These are phyloP conservation scores for Ceratobasidium sp. DNA, from an alignment of 1,284 basidiomycete species.

Conservation along the genomic window DNA sequence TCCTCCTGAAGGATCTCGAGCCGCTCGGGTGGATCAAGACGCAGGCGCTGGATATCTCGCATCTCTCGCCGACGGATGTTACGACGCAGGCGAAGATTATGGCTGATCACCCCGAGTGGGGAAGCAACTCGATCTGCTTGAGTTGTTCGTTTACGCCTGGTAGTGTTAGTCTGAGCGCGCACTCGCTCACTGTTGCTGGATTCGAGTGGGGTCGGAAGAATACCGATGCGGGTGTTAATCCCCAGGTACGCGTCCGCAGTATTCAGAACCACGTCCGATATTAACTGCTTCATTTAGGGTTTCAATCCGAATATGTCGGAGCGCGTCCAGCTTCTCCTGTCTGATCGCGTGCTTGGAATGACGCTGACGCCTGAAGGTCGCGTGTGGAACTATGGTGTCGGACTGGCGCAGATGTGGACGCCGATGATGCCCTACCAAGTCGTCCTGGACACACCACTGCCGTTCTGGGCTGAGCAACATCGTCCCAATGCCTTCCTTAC, in stretches of 20 bases:
- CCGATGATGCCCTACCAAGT: constrained; percentile 87
- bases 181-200: constrained; percentile 88
- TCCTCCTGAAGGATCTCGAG: constrained; percentile 93
- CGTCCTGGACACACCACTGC: constrained; percentile 88
- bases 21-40: constrained; percentile 99
- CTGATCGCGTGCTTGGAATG: constrained; percentile 93
- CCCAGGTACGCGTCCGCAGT: constrained; percentile 65
- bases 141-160: constrained; percentile 98
- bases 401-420: constrained; percentile 92
- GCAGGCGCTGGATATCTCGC: constrained; percentile 91
- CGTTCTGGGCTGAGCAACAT: constrained; percentile 97
- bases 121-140: constrained; percentile 93
- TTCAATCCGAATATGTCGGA: constrained; percentile 99
- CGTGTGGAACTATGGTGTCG: constrained; percentile 94
- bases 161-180: constrained; percentile 94
- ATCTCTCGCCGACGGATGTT: constrained; percentile 94
- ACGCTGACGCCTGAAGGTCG: constrained; percentile 91
- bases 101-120: constrained; percentile 95
- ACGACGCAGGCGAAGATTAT: constrained; percentile 96
- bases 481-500: constrained; percentile 91
- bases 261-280: constrained; percentile 48
- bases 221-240: constrained; percentile 84
- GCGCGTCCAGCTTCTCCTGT: constrained; percentile 92
- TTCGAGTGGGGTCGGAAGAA: constrained; percentile 99
- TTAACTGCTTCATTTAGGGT: constrained; percentile 62